Conservation (phyloP, 495 filamentous ascomycete genomes). For the Aspergillus egyptiacus region DNA sequence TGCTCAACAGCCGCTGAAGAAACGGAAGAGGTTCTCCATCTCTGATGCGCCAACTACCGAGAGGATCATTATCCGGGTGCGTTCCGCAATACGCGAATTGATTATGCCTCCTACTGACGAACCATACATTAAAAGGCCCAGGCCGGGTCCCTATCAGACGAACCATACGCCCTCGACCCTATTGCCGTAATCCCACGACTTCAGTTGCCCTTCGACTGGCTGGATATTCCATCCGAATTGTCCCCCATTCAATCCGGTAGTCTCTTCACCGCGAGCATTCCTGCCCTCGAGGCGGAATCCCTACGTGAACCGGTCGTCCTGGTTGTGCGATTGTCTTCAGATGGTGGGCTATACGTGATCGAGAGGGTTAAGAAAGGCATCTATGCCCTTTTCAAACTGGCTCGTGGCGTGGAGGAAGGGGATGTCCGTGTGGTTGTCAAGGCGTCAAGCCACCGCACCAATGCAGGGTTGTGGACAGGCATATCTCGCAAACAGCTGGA, state of each 20-base stretch:
- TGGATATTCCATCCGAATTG: slow-evolving; percentile 52
- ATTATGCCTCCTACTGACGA: background rate
- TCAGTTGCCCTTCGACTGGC: slow-evolving; percentile 51
- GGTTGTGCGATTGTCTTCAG: slow-evolving; percentile 55
- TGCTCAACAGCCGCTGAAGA: slow-evolving; percentile 26
- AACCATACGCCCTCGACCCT: slow-evolving; percentile 54
- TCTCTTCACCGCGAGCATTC: slow-evolving; percentile 55
- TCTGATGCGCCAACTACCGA: slow-evolving; percentile 21
- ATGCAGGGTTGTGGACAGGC: slow-evolving; percentile 28
- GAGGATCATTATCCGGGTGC: slow-evolving; percentile 33
- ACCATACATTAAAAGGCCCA: slow-evolving; percentile 44
- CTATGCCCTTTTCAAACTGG: slow-evolving; percentile 68
- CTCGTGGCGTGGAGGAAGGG: slow-evolving; percentile 50
- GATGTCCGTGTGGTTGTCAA: slow-evolving; percentile 31
- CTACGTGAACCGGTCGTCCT: slow-evolving; percentile 46
- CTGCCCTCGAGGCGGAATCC: slow-evolving; percentile 54
- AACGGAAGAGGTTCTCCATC: slow-evolving; percentile 28
- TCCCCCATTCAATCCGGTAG: slow-evolving; percentile 48
- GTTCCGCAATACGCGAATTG: slow-evolving; percentile 7
- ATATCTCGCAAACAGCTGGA: slow-evolving; percentile 12
- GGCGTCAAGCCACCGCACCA: slow-evolving; percentile 35
- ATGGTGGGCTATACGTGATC: slow-evolving; percentile 59
- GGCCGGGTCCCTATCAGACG: slow-evolving; percentile 49
- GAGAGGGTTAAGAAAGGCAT: slow-evolving; percentile 63
- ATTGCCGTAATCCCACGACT: slow-evolving; percentile 57